Evolutionary conservation across 1,284 basidiomycete genomes (phyloP), one percentile per base, ranked within the genome.

Genomic region (Microbotryum violaceum): DNA sequence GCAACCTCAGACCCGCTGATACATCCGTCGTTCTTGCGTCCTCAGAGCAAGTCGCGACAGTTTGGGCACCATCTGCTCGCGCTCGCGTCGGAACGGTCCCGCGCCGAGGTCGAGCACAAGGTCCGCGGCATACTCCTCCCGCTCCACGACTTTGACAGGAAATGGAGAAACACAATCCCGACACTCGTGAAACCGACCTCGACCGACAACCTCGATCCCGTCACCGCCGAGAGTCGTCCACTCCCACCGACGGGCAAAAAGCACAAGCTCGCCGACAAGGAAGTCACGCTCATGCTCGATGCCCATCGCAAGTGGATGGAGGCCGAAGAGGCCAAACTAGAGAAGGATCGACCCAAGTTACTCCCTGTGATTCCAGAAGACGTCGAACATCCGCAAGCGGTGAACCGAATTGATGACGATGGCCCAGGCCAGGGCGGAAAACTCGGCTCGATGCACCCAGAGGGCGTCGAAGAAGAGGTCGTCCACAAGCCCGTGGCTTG

Each of bases 71-170:
- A 62, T 6, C 25, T 66, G 23, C 27, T 66, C 5, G 45, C 55
- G 37, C 51, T 64, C 18, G 42, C 54, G 25, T 48, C 54, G 16
- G 56, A 64, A 3, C 33, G n/a, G 3, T 3, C 56, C 4, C 58
- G 59, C 6, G 52, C 45, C 44, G 56, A 54, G 21, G n/a, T 62
- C 48, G 52, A 55, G 21, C 2, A 54, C 14, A 57, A 54, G 21
- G n/a, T 63, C 6, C 57, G 67, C 16, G 12, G 23, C 8, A 58
- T 61, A 7, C 7, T 69, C 1, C n/a, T 61, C 16, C 65, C 67
- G 16, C 42, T 67, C 1, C 67, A 69, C 51, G 63, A 64, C 49
- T 69, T 69, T 44, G 65, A 69, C 53, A 56, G 46, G 42, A 58
- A 59, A 7, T 69, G 62, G 62, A 56, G 65, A 31, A 53, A n/a